A percentile compares a stretch with the other conserved stretches of the same genome.
phyloP scores from a whole-genome alignment of 345 rosid species.

The Rhodomyrtus tomentosa region DNA sequence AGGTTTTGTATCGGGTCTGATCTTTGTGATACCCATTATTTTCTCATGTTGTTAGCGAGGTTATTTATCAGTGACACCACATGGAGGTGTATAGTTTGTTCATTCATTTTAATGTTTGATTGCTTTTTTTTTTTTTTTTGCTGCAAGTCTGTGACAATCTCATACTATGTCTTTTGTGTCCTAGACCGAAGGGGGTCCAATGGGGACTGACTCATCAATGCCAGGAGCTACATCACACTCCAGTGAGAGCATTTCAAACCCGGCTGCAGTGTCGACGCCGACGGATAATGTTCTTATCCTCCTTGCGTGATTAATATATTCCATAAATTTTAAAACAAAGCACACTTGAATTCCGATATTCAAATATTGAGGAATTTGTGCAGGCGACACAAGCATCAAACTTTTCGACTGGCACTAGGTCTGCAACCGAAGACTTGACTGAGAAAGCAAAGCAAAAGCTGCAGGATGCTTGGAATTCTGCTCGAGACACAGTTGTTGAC shows the following conservation, averaged over 20 bases:
- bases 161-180: background rate
- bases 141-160: background rate
- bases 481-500: slow-evolving; percentile 14
- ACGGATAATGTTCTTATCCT: background rate
- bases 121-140: background rate
- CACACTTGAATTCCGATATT: background rate
- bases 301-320: background rate
- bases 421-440: background rate
- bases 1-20: background rate
- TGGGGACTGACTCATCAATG: background rate
- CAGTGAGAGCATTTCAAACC: background rate
- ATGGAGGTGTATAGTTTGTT: background rate
- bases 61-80: background rate
- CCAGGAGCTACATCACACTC: background rate
- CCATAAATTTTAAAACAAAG: background rate
- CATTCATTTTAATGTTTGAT: background rate
- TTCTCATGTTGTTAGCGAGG: background rate
- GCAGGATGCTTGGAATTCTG: slow-evolving; percentile 26
- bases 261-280: background rate
- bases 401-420: background rate
- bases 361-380: background rate
- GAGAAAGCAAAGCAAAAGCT: slow-evolving; percentile 24
- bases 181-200: background rate
- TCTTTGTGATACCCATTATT: background rate
- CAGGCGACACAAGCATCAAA: slow-evolving; percentile 17